A percentile compares a stretch with the other conserved stretches of the same genome.
Evolutionary conservation across 768 basidiomycete species (phyloP).

Genomic region (Mycena vitilis): DNA sequence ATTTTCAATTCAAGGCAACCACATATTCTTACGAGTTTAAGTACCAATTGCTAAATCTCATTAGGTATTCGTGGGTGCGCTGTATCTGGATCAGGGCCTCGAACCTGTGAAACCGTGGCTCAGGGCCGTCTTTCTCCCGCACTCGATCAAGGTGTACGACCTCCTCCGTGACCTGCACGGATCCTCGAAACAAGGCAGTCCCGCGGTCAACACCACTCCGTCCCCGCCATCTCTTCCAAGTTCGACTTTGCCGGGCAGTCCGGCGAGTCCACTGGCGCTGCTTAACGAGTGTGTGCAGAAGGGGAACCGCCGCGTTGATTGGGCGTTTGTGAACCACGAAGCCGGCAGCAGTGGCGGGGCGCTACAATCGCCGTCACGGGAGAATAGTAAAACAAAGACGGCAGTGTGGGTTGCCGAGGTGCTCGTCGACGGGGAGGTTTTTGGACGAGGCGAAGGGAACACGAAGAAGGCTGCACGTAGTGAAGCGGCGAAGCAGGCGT

Average conservation of each 20-base stretch:
- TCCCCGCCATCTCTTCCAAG: not conserved
- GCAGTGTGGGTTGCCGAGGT: constrained; percentile 52
- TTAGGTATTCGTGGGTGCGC: not conserved
- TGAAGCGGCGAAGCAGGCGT: constrained; percentile 66
- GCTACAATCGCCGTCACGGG: constrained; percentile 30
- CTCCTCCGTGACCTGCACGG: not conserved
- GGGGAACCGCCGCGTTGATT: not conserved
- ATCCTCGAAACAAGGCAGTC: not conserved
- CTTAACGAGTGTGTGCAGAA: constrained; percentile 20
- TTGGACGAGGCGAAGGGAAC: constrained; percentile 57
- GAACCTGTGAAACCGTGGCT: not conserved
- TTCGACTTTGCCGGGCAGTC: not conserved
- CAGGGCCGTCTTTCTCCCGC: not conserved
- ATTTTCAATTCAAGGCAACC: not conserved
- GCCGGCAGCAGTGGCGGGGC: no score
- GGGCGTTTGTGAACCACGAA: not conserved
- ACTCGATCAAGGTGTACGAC: not conserved
- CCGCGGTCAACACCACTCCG: no score
- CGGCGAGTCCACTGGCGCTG: not conserved
- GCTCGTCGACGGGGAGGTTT: constrained; percentile 53
- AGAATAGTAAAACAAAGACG: constrained; percentile 56
- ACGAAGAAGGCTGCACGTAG: constrained; percentile 68
- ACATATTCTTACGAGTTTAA: no score
- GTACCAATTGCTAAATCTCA: no score
- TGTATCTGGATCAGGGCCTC: not conserved